phyloP scores from a whole-genome alignment of 1,284 basidiomycete genomes.

The Filobasidium uniguttulatum region DNA sequence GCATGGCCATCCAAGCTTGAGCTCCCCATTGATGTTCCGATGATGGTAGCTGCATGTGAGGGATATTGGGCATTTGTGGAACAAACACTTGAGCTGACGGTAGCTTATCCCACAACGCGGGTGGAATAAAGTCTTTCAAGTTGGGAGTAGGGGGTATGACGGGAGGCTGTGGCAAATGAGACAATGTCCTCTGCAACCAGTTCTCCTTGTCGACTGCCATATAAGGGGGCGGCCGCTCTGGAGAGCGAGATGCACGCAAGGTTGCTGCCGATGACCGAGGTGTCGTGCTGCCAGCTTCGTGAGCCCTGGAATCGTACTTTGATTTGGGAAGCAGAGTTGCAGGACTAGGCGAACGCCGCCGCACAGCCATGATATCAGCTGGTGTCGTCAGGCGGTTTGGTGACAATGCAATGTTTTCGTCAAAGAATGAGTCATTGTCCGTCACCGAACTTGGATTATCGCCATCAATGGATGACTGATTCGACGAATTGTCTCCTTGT shows the following conservation, averaged over 20 bases:
- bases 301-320: constrained; percentile 4
- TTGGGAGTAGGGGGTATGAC: constrained; percentile 11
- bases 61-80: constrained; percentile 11
- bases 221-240: constrained; percentile 29
- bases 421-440: constrained; percentile 4
- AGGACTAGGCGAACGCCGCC: no score
- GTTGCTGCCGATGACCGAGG: constrained; percentile 8
- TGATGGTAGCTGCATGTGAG: constrained; percentile 19
- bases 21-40: constrained; percentile 10
- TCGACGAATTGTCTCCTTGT: neutral
- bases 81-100: constrained; percentile 14
- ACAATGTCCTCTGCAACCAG: constrained; percentile 31
- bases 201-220: constrained; percentile 20
- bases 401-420: constrained; percentile 5
- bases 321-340: constrained; percentile 5
- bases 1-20: constrained; percentile 15
- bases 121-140: constrained; percentile 21
- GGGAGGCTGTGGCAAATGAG: constrained; percentile 23
- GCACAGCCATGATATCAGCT: constrained; percentile 8
- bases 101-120: constrained; percentile 23
- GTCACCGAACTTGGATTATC: constrained; percentile 32
- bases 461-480: constrained; percentile 22
- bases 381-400: constrained; percentile 11
- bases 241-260: neutral
- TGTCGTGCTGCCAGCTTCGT: neutral